Base-by-base conservation (phyloP, 129 eudicot species). In the Chrysanthemum seticuspe region DNA sequence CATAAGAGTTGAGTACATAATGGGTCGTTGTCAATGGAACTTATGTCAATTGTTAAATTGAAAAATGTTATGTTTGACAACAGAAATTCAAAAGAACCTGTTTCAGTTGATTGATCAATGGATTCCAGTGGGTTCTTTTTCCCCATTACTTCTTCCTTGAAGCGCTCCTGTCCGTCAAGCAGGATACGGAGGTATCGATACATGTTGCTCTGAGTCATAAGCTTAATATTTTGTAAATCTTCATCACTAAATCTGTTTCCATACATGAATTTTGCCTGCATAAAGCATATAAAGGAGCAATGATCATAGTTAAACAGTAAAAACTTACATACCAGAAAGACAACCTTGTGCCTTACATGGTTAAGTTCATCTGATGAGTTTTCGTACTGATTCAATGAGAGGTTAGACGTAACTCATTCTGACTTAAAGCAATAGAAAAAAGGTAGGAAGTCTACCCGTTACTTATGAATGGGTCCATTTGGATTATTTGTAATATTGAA, bases 141-240 rank as follows among this genome's bases (percentile, higher is more conserved):
- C 63, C 74, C 67, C 84, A 82, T 16, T 50, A 78, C 80, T 81
- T 88, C 96, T 80, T 95, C 99, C 82, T 95, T 97, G 59, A 95
- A 90, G 70, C 92, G 99, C 67, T 95, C 97, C 34, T 97, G 81
- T 52, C 91, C 99, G 74, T 95, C 99, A 61, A 95, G 91, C 51
- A 95, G 78, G 73, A 95, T 84, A 82, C 97, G 88, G 23, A 95
- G 87, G 87, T 95, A 95, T 72, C 84, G 83, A 81, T 90, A 90
- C 85, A 95, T 83, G 85, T 95, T 95, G 88, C 99, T 95, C 73
- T 95, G 99, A 64, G 90, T 90, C 96, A 90, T 90, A 47, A 95
- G 92, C 85, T 90, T 95, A 15, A 95, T 95, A 66, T 90, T 88
- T 83, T 88, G 94, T 74, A 88, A 74, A 74, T 90, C 99, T 79